Evolutionary conservation across 805 yeast genomes (phyloP).

Genomic region (Ogataea angusta): DNA sequence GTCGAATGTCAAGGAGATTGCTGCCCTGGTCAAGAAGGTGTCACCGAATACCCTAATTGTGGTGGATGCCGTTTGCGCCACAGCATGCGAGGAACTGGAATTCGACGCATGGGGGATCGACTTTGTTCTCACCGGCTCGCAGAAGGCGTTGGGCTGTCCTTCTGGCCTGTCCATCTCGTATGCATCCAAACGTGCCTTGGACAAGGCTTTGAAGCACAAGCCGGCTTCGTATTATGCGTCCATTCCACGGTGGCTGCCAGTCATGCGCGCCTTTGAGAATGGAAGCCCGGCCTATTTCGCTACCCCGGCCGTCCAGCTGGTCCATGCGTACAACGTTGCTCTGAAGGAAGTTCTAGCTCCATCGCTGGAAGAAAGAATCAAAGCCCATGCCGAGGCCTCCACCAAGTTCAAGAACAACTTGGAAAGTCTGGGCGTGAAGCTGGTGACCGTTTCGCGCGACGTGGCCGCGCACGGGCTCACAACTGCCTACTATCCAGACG

Average conservation of each 20-base stretch:
- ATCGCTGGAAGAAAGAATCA: slow-evolving; percentile 58
- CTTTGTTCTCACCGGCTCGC: slow-evolving; percentile 86
- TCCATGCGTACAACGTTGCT: slow-evolving; percentile 77
- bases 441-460: slow-evolving; percentile 55
- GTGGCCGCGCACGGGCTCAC: slow-evolving; percentile 87
- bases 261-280: slow-evolving; percentile 80
- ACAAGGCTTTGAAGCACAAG: slow-evolving; percentile 49
- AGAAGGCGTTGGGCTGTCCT: slow-evolving; percentile 93
- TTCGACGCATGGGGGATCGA: slow-evolving; percentile 91
- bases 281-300: slow-evolving; percentile 85
- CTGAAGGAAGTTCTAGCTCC: slow-evolving; percentile 59
- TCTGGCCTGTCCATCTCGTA: slow-evolving; percentile 82
- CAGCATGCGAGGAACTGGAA: slow-evolving; percentile 81
- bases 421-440: slow-evolving; percentile 58
- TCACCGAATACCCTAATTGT: slow-evolving; percentile 80
- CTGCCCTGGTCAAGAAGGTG: slow-evolving; percentile 55
- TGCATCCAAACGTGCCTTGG: slow-evolving; percentile 73
- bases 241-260: slow-evolving; percentile 81
- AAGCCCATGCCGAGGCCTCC: slow-evolving; percentile 60
- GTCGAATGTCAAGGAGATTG: slow-evolving; percentile 60
- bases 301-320: slow-evolving; percentile 91
- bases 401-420: slow-evolving; percentile 59
- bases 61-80: slow-evolving; percentile 94
- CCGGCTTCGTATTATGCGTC: slow-evolving; percentile 63
- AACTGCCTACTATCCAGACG: slow-evolving; percentile 79